Base-by-base conservation (phyloP, 2,329 filamentous ascomycete genomes). In the Calcarisporium arbuscula region DNA sequence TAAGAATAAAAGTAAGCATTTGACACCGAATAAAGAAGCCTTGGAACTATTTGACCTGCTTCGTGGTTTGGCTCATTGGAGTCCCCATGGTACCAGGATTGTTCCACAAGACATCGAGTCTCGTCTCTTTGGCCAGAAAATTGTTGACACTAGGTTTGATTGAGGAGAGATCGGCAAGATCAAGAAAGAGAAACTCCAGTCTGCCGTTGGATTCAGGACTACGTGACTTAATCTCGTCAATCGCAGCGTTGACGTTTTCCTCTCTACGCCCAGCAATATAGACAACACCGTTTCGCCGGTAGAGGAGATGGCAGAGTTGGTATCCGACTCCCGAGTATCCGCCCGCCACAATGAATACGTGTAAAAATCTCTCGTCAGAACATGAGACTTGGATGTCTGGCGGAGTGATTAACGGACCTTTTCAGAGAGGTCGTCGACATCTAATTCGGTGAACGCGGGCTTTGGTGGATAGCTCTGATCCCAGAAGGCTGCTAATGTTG, bases 341-440 rank as follows among this genome's bases (percentile, higher is more conserved):
- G 23, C 58, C 58, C 1, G 58, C 79, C 12, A 79, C 65, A 39
- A 79, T 62, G 54, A 62, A 67, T 21, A 74, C 68, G 52, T 61
- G 3, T 3, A 14, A 8, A 28, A 23, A 16, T 25, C 8, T 23
- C 17, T 26, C 12, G 6, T 5, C n/a, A 18, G 28, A 14, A 30
- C 27, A 11, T 14, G 11, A 20, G 30, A 30, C 7, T 8, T 1
- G 6, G 14, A 5, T n/a, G n/a, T n/a, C n/a, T n/a, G n/a, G 7
- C 10, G 3, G 12, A n/a, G 30, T 2, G 17, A 19, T 21, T 8
- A 8, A 64, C 74, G 47, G 54, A 82, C 80, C 84, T 53, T 52
- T 32, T 39, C 49, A 3, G 36, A 27, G 8, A 50, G 39, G 11
- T 52, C 43, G 0, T 85, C 82, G n/a, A 94, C 68, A 47, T 95